A percentile compares a stretch with the other conserved stretches of the same genome.
Conservation (phyloP, 805 yeast species). For the Spathaspora passalidarum region DNA sequence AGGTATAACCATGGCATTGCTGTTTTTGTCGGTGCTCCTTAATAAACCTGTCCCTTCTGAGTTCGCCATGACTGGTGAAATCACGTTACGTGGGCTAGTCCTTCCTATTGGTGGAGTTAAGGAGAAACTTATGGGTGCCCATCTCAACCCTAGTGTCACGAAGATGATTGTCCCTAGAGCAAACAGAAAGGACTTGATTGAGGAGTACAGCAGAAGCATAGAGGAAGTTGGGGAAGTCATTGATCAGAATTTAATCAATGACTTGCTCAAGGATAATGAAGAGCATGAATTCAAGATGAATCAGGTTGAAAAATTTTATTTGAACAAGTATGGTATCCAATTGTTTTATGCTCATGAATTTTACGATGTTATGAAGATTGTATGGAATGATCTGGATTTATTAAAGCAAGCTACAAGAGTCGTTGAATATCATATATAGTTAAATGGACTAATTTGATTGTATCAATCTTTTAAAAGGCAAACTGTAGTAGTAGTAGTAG, state of each 20-base stretch:
- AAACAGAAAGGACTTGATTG: constrained; percentile 66
- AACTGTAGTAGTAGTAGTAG: no score
- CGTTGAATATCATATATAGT: constrained; percentile 28
- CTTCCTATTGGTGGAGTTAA: constrained; percentile 81
- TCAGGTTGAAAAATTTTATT: constrained; percentile 47
- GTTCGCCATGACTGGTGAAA: constrained; percentile 86
- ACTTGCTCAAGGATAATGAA: constrained; percentile 35
- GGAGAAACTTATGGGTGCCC: constrained; percentile 78
- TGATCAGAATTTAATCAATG: constrained; percentile 27
- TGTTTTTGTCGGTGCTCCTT: constrained; percentile 42
- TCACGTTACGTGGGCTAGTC: constrained; percentile 73
- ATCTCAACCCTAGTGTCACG: constrained; percentile 48
- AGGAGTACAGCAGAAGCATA: constrained; percentile 43
- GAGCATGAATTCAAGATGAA: constrained; percentile 23
- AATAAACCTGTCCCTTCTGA: constrained; percentile 43
- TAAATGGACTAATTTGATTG: not conserved
- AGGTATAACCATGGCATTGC: constrained; percentile 49
- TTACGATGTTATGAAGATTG: constrained; percentile 67
- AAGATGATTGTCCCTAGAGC: constrained; percentile 68
- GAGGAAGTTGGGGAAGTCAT: constrained; percentile 24
- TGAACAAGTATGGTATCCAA: constrained; percentile 54
- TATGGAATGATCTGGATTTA: constrained; percentile 60
- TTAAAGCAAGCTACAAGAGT: constrained; percentile 19
- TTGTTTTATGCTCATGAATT: constrained; percentile 70
- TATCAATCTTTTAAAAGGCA: no score